Percentiles rank a stretch among this genome's conserved stretches.
These are phyloP conservation scores for Scutellaria galericulata DNA, from an alignment of 257 asterid species.

Conservation along the genomic window DNA sequence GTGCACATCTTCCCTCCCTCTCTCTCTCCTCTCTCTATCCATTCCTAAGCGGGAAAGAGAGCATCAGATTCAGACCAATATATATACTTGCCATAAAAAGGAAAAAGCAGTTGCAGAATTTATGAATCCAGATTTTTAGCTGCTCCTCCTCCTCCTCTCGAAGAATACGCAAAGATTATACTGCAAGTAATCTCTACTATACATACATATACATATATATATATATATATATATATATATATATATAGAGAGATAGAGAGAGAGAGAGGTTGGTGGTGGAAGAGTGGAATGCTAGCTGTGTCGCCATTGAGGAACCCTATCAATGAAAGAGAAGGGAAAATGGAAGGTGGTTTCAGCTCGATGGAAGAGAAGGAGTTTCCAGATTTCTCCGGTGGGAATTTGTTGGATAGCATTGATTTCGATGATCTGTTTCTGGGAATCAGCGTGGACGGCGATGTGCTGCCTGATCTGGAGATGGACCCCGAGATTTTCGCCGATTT, in stretches of 20 bases:
- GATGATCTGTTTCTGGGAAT: conserved; percentile 79
- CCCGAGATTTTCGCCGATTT: conserved; percentile 67
- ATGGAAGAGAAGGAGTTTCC: conserved; percentile 55
- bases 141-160: not conserved
- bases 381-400: conserved; percentile 59
- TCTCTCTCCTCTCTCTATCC: conserved; percentile 48
- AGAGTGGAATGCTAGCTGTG: conserved; percentile 63
- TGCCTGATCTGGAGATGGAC: conserved; percentile 91
- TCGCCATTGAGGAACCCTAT: conserved; percentile 55
- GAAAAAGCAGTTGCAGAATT: not conserved
- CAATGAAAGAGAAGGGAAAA: conserved; percentile 55
- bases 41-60: conserved; percentile 30
- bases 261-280: not conserved
- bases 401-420: conserved; percentile 80
- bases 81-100: not conserved
- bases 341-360: conserved; percentile 49
- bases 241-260: not conserved
- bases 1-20: conserved; percentile 52
- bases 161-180: not conserved
- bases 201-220: not conserved
- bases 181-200: conserved; percentile 7
- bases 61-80: conserved; percentile 17
- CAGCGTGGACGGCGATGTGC: conserved; percentile 53
- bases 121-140: not conserved
- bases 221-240: not conserved